These are phyloP conservation scores for Mucor velutinosus DNA, from an alignment of 371 early-diverging fungal genomes.

Conservation along the genomic window DNA sequence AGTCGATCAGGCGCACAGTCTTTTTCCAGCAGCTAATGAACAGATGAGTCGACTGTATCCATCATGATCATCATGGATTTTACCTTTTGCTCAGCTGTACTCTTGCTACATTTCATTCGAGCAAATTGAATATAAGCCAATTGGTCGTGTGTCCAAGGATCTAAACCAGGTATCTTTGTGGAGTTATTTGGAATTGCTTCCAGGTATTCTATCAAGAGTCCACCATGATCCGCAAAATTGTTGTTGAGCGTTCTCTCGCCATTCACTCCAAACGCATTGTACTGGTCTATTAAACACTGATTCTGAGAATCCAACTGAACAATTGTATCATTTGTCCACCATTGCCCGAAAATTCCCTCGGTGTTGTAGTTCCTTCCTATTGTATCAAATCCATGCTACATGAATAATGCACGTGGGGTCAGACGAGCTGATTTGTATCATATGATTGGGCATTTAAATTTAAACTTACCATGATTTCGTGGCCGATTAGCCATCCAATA, in stretches of 20 bases:
- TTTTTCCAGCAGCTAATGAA: neutral
- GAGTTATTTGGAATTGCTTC: neutral
- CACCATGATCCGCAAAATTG: constrained; percentile 77
- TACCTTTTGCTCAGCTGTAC: constrained; percentile 51
- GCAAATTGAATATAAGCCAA: constrained; percentile 63
- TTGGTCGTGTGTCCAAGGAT: constrained; percentile 54
- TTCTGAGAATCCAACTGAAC: constrained; percentile 54
- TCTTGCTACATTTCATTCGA: constrained; percentile 57
- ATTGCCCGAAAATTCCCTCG: constrained; percentile 46
- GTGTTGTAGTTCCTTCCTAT: constrained; percentile 58
- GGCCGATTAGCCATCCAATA: constrained; percentile 62
- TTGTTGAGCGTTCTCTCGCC: constrained; percentile 67
- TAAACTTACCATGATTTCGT: constrained; percentile 57
- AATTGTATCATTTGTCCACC: constrained; percentile 66
- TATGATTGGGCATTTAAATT: constrained; percentile 12
- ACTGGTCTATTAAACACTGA: constrained; percentile 59
- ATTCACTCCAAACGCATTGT: constrained; percentile 48
- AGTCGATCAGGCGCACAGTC: constrained; percentile 52
- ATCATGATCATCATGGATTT: neutral
- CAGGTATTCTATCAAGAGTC: constrained; percentile 19
- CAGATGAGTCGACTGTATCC: neutral
- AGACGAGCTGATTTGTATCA: constrained; percentile 5
- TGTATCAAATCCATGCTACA: constrained; percentile 59
- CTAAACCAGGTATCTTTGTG: constrained; percentile 47
- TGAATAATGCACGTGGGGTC: constrained; percentile 12